Conservation (phyloP, 2,329 filamentous ascomycete genomes). For the Colletotrichum sp. region DNA sequence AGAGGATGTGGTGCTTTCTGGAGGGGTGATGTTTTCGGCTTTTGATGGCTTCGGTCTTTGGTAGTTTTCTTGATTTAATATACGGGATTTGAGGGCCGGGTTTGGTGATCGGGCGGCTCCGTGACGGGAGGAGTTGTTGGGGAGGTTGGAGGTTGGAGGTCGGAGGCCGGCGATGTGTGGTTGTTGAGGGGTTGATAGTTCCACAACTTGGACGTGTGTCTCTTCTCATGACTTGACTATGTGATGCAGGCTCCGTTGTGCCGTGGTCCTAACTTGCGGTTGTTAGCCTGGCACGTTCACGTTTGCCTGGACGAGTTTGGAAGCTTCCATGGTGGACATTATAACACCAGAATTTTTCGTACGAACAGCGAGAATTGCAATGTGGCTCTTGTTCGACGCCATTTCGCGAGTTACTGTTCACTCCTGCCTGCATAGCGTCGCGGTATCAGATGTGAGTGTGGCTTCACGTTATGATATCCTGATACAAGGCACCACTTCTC, state of each 20-base stretch:
- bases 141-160: not conserved
- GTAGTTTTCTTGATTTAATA: not conserved
- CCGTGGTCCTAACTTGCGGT: not conserved
- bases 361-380: too few relatives aligned
- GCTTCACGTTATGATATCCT: not conserved
- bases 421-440: not conserved
- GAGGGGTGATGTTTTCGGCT: not conserved
- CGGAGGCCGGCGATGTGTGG: not conserved
- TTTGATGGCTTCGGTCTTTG: not conserved
- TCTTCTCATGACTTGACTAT: not conserved
- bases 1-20: not conserved
- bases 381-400: rapidly evolving
- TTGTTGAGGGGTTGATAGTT: not conserved
- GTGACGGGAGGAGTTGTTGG: not conserved
- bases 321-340: not conserved
- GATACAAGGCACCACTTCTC: not conserved
- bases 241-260: not conserved
- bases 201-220: not conserved
- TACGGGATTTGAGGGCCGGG: not conserved
- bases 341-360: not conserved
- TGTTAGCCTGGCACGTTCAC: not conserved
- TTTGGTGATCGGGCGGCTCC: not conserved
- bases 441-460: not conserved
- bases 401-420: not conserved
- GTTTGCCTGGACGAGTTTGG: not conserved